Percentiles rank a stretch among this genome's conserved stretches.
These are phyloP conservation scores for Macrocybe gigantea DNA, from an alignment of 768 basidiomycete genomes.

Conservation along the genomic window DNA sequence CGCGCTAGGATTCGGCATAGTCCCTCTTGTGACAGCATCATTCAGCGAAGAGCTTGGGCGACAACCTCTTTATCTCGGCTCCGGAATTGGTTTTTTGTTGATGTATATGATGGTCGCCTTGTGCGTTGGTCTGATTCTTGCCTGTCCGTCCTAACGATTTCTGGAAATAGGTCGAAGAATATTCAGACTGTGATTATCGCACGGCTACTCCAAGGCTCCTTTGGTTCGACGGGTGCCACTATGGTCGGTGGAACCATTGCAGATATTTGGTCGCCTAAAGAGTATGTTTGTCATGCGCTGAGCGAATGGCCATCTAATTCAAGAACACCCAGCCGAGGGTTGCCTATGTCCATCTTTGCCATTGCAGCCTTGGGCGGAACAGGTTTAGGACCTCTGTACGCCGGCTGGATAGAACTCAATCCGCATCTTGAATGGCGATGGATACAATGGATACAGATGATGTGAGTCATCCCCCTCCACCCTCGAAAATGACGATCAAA, in stretches of 20 bases:
- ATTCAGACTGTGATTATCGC: conserved; percentile 61
- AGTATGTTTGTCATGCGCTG: conserved; percentile 32
- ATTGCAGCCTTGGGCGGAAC: conserved; percentile 53
- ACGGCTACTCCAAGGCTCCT: conserved; percentile 60
- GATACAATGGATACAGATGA: conserved; percentile 80
- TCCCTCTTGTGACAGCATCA: conserved; percentile 61
- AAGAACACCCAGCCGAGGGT: conserved; percentile 52
- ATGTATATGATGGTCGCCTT: conserved; percentile 45
- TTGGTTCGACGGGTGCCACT: conserved; percentile 64
- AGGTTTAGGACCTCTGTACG: conserved; percentile 57
- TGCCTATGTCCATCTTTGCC: conserved; percentile 75
- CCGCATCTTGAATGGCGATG: conserved; percentile 63
- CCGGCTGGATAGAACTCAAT: conserved; percentile 65
- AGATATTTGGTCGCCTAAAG: conserved; percentile 59
- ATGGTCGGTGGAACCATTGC: conserved; percentile 74
- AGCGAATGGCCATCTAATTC: neutral
- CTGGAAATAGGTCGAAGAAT: conserved; percentile 31
- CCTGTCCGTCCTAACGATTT: neutral
- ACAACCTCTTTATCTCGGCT: conserved; percentile 50
- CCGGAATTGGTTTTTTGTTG: conserved; percentile 40
- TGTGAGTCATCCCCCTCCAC: conserved; percentile 28
- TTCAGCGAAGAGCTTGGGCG: conserved; percentile 73
- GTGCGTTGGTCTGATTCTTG: conserved; percentile 19
- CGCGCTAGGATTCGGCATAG: conserved; percentile 53
- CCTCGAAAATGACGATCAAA: neutral